Evolutionary conservation across 2,329 filamentous ascomycete species (phyloP), one percentile per base, ranked within the genome.

Genomic region (Spiromastix sp.): DNA sequence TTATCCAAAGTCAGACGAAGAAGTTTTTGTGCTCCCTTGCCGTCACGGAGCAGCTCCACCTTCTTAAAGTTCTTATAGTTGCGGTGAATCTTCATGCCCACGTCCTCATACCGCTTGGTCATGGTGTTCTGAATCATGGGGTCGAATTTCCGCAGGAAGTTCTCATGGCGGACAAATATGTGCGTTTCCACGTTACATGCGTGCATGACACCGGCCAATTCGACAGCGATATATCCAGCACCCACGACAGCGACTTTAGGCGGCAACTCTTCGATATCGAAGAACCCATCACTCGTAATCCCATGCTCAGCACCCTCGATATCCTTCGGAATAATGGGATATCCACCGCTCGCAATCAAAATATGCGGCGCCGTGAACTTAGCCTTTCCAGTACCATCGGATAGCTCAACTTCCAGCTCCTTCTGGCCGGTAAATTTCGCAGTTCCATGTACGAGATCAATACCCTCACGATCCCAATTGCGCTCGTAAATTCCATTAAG

Each of bases 121-220:
- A 71, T 61, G 9, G 66, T 70, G 33, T 67, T 54, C 46, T 68
- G 66, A 33, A 71, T 51, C 65, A 70, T 70, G 1, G 66, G 65
- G 48, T 71, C 67, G 44, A 71, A 70, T 42, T 63, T 68, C 41
- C 67, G 56, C 42, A 71, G 48, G 41, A 71, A 66, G 9, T 50
- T 60, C 26, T 68, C 51, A 6, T 62, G 60, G 9, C 67, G 60
- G 43, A 70, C 67, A 47, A 68, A 68, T 58, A 70, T 56, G 49
- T 69, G 64, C 2, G 64, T 66, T 42, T 69, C 66, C 10, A 67
- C 64, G 11, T 67, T 63, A 25, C 66, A 53, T 2, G 67, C 62
- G 36, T 66, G 61, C 53, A 69, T 51, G 27, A 70, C 64, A 37
- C 67, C 67, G 2, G 67, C 66, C 45, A 71, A 47, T 46, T 70